phyloP scores from a whole-genome alignment of 1,284 basidiomycete genomes.

The Ustilago bromivora region DNA sequence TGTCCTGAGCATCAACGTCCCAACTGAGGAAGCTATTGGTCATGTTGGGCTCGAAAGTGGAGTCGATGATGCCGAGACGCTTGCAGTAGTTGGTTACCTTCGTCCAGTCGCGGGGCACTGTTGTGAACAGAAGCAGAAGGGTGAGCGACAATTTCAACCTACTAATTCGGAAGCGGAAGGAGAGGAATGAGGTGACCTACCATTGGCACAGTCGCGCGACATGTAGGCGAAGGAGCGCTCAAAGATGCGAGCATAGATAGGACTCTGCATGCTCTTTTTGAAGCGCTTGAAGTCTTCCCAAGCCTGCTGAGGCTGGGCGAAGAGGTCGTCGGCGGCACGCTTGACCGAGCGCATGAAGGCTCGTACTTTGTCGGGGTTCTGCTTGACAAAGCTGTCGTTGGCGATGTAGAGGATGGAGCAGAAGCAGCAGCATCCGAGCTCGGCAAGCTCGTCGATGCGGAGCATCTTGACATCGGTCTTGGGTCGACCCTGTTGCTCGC shows the following conservation, averaged over 20 bases:
- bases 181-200: slow-evolving; percentile 3
- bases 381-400: slow-evolving; percentile 63
- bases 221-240: slow-evolving; percentile 70
- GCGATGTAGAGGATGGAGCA: slow-evolving; percentile 68
- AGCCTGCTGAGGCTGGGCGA: slow-evolving; percentile 64
- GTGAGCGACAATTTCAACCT: background rate
- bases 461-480: slow-evolving; percentile 70
- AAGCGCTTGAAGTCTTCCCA: slow-evolving; percentile 69
- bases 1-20: slow-evolving; percentile 49
- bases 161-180: background rate
- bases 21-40: slow-evolving; percentile 68
- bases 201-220: slow-evolving; percentile 66
- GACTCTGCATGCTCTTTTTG: slow-evolving; percentile 69
- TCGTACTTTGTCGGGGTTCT: slow-evolving; percentile 67
- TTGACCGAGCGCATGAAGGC: slow-evolving; percentile 71
- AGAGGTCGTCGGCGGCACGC: slow-evolving; percentile 69
- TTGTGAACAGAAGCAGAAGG: slow-evolving; percentile 9
- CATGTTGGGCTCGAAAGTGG: slow-evolving; percentile 69
- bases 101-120: slow-evolving; percentile 57
- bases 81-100: slow-evolving; percentile 70
- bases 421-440: slow-evolving; percentile 70
- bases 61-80: slow-evolving; percentile 69
- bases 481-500: slow-evolving; percentile 67
- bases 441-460: slow-evolving; percentile 69
- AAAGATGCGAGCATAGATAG: slow-evolving; percentile 64